Percentiles rank a stretch among this genome's conserved stretches.
These are phyloP conservation scores for Cadophora sp. DNA, from an alignment of 2,329 filamentous ascomycete species.

Conservation along the genomic window DNA sequence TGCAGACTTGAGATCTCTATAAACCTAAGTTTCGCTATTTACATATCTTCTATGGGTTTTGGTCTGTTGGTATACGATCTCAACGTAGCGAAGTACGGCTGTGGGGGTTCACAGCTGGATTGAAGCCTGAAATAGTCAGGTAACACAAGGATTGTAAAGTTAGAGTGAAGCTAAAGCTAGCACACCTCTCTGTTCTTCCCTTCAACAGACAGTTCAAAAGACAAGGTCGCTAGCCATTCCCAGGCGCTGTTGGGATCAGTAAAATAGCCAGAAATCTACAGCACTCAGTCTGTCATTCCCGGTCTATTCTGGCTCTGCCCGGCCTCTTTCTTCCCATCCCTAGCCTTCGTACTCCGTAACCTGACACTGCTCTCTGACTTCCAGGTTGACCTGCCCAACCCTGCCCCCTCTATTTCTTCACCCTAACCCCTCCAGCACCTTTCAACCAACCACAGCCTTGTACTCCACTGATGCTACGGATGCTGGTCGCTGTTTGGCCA, in stretches of 20 bases:
- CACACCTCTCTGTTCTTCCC: neutral
- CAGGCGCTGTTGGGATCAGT: too few relatives aligned
- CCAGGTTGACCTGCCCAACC: too few relatives aligned
- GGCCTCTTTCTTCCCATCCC: neutral
- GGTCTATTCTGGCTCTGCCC: too few relatives aligned
- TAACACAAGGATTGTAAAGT: neutral
- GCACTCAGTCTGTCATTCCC: too few relatives aligned
- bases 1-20: too few relatives aligned
- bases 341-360: neutral
- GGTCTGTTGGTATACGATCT: neutral
- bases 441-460: slow-evolving; percentile 9
- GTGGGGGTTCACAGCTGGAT: neutral
- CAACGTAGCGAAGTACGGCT: neutral
- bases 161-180: neutral
- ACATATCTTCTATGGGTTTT: too few relatives aligned
- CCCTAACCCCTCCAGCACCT: neutral
- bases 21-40: too few relatives aligned
- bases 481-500: slow-evolving; percentile 13
- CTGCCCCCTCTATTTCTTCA: neutral
- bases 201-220: neutral
- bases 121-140: neutral
- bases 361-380: neutral
- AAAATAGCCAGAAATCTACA: too few relatives aligned
- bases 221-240: neutral
- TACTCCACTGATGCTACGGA: slow-evolving; percentile 6